Conservation (phyloP, 345 rosid species). For the Arabis hirsuta region DNA sequence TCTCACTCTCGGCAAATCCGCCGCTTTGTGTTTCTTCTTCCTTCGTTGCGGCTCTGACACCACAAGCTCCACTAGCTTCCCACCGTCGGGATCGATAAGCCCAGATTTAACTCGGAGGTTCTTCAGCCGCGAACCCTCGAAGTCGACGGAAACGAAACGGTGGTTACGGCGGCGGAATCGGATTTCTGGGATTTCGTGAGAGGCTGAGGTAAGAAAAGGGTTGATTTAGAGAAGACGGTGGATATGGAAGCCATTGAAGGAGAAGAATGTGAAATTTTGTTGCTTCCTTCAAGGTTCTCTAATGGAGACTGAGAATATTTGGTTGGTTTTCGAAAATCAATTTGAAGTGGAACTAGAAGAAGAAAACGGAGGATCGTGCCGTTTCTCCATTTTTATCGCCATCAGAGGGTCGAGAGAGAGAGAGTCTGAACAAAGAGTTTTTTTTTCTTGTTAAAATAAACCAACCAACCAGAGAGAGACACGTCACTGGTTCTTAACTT, state of each 20-base stretch:
- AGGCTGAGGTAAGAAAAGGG: slow-evolving; percentile 42
- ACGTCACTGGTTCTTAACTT: too few relatives aligned
- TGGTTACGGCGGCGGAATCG: slow-evolving; percentile 38
- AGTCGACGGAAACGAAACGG: slow-evolving; percentile 43
- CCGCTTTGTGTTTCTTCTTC: slow-evolving; percentile 62
- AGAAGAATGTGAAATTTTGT: slow-evolving; percentile 5
- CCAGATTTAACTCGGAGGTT: slow-evolving; percentile 45
- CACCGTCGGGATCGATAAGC: slow-evolving; percentile 89
- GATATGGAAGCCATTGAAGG: slow-evolving; percentile 67
- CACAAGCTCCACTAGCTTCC: slow-evolving; percentile 69
- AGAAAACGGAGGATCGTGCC: too few relatives aligned
- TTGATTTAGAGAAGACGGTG: slow-evolving; percentile 41
- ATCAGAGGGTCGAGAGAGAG: too few relatives aligned
- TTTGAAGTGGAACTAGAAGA: slow-evolving; percentile 35
- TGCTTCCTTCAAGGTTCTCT: slow-evolving; percentile 14
- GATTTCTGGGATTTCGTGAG: slow-evolving; percentile 47
- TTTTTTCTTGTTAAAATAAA: too few relatives aligned
- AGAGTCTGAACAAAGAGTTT: too few relatives aligned
- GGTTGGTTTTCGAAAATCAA: neutral
- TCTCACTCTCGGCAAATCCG: slow-evolving; percentile 58
- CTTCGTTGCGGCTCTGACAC: slow-evolving; percentile 61
- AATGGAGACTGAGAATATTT: too few relatives aligned
- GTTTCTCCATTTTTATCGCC: too few relatives aligned
- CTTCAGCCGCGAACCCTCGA: slow-evolving; percentile 22
- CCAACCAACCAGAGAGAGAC: too few relatives aligned